phyloP scores from a whole-genome alignment of 768 basidiomycete species.

The Filobasidium wieringae region DNA sequence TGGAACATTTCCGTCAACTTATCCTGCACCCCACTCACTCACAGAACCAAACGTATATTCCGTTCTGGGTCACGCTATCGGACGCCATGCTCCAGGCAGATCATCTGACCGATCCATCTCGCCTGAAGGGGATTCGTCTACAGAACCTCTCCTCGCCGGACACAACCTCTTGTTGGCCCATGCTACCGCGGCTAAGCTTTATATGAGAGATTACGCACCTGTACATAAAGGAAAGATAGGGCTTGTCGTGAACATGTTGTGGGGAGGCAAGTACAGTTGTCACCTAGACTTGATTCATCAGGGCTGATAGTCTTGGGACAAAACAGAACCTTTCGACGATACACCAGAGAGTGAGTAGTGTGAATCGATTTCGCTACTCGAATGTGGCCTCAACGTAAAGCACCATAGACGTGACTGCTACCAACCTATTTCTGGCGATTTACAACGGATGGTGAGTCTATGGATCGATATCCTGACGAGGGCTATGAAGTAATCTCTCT shows the following conservation, averaged over 20 bases:
- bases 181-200: conserved; percentile 24
- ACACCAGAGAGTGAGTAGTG: neutral
- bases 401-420: conserved; percentile 16
- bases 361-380: no score
- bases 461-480: neutral
- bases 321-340: conserved; percentile 5
- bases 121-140: conserved; percentile 7
- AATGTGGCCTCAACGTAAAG: no score
- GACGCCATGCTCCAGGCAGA: conserved; percentile 8
- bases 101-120: conserved; percentile 7
- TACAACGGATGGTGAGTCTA: conserved; percentile 10
- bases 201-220: conserved; percentile 17
- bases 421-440: conserved; percentile 16
- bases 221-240: conserved; percentile 24
- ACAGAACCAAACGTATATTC: conserved; percentile 1
- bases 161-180: conserved; percentile 22
- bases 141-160: conserved; percentile 1
- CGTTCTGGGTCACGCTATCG: neutral
- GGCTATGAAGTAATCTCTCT: neutral
- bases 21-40: neutral
- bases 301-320: neutral
- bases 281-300: neutral
- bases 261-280: conserved; percentile 4
- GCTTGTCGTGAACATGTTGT: conserved; percentile 20
- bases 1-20: neutral